phyloP scores from a whole-genome alignment of 2,329 filamentous ascomycete species.

The Pseudogymnoascus sp. region DNA sequence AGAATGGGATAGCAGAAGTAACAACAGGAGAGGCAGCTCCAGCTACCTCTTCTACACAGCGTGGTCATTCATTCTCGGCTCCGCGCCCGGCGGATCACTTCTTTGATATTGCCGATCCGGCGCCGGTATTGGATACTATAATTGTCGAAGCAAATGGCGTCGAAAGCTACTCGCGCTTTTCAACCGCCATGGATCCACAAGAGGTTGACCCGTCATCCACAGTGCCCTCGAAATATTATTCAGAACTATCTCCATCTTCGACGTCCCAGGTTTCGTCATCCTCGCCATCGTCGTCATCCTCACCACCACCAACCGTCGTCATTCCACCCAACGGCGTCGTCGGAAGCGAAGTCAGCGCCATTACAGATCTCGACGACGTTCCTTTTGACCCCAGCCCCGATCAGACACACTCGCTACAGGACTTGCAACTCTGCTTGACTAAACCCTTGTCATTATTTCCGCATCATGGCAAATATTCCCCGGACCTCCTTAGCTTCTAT shows the following conservation, averaged over 20 bases:
- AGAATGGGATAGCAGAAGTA: background rate
- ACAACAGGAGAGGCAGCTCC: background rate
- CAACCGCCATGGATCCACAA: background rate
- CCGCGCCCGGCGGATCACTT: background rate
- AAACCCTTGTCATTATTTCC: slow-evolving; percentile 4
- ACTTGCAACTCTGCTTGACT: background rate
- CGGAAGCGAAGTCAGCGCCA: background rate
- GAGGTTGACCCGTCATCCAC: background rate
- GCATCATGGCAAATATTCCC: slow-evolving; percentile 27
- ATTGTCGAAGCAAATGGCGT: background rate
- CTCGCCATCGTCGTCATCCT: background rate
- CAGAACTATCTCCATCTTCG: background rate
- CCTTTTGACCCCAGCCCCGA: background rate
- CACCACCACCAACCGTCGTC: background rate
- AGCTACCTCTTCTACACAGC: background rate
- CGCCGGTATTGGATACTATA: background rate
- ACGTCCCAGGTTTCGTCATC: background rate
- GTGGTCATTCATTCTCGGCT: background rate
- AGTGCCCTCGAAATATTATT: background rate
- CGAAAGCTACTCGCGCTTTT: background rate
- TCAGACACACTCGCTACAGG: background rate
- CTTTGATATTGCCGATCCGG: background rate
- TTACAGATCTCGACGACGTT: background rate
- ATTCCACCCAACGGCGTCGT: background rate
- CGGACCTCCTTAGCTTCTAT: slow-evolving; percentile 39